phyloP scores from a whole-genome alignment of 2,329 filamentous ascomycete genomes.

The Fusarium bulbicola region DNA sequence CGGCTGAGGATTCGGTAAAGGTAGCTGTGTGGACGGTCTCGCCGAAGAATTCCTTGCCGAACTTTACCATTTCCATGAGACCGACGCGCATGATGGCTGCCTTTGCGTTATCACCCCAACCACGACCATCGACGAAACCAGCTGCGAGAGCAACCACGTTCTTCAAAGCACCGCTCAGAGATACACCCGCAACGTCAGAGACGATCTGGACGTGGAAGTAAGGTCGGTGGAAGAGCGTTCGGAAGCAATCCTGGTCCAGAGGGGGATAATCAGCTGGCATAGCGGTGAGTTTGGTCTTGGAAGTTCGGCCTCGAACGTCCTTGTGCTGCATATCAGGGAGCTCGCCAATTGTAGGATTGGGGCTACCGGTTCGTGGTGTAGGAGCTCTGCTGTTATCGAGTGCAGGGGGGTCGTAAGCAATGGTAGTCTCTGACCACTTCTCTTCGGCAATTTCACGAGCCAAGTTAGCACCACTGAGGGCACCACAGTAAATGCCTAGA shows the following conservation, averaged over 20 bases:
- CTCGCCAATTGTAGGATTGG: conserved; percentile 60
- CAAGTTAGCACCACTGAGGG: conserved; percentile 95
- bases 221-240: conserved; percentile 88
- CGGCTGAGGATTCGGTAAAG: conserved; percentile 96
- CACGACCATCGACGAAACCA: conserved; percentile 92
- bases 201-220: conserved; percentile 98
- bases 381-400: conserved; percentile 82
- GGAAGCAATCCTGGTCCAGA: conserved; percentile 84
- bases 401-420: conserved; percentile 92
- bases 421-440: conserved; percentile 97
- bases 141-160: conserved; percentile 96
- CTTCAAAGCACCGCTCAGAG: conserved; percentile 92
- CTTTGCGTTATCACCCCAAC: conserved; percentile 99
- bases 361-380: conserved; percentile 58
- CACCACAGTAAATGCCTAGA: conserved; percentile 95
- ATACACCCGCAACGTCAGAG: conserved; percentile 94
- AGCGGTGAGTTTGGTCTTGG: conserved; percentile 75
- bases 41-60: conserved; percentile 92
- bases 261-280: conserved; percentile 85
- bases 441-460: conserved; percentile 93
- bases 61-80: conserved; percentile 94
- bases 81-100: conserved; percentile 98
- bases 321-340: conserved; percentile 70
- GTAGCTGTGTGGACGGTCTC: conserved; percentile 82
- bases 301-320: conserved; percentile 72